Evolutionary conservation across 371 early-diverging fungal genomes (phyloP), one percentile per base, ranked within the genome.

Genomic region (Ecytonucleospora hepatopenaei): DNA sequence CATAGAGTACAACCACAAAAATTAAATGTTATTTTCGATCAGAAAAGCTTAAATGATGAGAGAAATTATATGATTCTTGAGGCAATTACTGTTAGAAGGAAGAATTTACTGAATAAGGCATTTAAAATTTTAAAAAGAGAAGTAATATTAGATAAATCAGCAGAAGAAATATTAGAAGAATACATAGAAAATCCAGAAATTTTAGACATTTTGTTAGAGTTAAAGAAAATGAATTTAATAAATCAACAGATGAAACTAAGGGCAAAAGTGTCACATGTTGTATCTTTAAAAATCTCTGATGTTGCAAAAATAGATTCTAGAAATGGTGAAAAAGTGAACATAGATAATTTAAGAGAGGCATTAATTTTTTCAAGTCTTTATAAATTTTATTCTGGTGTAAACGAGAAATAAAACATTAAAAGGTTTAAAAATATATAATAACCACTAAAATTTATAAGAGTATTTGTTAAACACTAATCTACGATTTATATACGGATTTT

Each of bases 171-270:
- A 19, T 71, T 71, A 57, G 58, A 71, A 26, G 30, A 67, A 12
- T 2, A 67, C 34, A 8, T 67, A 17, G n/a, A 62, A 21, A 62
- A 51, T 24, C 57, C 48, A n/a, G 54, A 65, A 16, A 71, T 71
- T 21, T 31, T 68, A 15, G 74, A 74, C 26, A 70, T 74, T 27
- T n/a, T 62, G 3, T 32, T 74, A 23, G 48, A 62, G n/a, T 48
- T 74, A 26, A 55, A 55, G 19, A 69, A 66, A 58, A 28, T 64
- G n/a, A 66, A 61, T 27, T 33, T 70, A 5, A 31, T 67, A 17
- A 48, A 67, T 34, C 72, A 70, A n/a, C 74, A 74, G 31, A 67
- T 67, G 33, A 63, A 47, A n/a, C 49, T 74, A 3, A 62, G 74
- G 48, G 51, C 60, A 31, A 69, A 67, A 47, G 74, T 74, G 21